Evolutionary conservation across 352 stramenopile species (phyloP), one percentile per base, ranked within the genome.

Genomic region (Phytopythium ostracodes): DNA sequence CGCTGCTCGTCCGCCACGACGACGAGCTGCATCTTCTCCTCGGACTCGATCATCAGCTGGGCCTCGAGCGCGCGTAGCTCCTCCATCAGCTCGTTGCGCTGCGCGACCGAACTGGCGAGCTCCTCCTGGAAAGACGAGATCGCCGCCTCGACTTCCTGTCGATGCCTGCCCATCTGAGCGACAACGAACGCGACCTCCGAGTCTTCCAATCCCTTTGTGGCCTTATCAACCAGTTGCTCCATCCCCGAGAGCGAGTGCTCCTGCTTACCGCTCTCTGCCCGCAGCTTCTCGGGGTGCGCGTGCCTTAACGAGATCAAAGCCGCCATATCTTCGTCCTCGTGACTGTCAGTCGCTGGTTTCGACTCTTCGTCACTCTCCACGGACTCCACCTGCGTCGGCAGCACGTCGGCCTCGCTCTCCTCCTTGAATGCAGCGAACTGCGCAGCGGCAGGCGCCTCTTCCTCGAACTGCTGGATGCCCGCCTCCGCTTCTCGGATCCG

Each of bases 11-110:
- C 57, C n/a, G 44, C 33, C 25, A 33, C 47, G 12, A 36, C 44
- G 7, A 36, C 35, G 18, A 63, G 46, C 33, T 67, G 67, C 68
- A 78, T 70, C 57, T 81, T 87, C 46, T 84, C 75, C 52, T 79
- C 53, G 5, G 76, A 84, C 51, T 80, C 65, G 63, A 79, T 60
- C 75, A 84, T 84, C 54, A 87, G 51, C 53, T 84, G 73, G 10
- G 60, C 56, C 62, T 84, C 75, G 10, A 87, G 58, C 31, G 72
- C 69, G n/a, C 63, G 67, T 49, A 84, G 73, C 42, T 84, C 75
- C 20, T 87, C 77, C 18, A 77, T 22, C 25, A 76, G 68, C 12
- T 84, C 68, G 44, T 77, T 57, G 31, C 66, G 76, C 53, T 85
- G 62, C 56, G 57, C 64, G 12, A 54, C 67, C 25, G 72, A 58